Base-by-base conservation (phyloP, 192 early-diverging fungal species). In the Anaeromyces robustus region DNA sequence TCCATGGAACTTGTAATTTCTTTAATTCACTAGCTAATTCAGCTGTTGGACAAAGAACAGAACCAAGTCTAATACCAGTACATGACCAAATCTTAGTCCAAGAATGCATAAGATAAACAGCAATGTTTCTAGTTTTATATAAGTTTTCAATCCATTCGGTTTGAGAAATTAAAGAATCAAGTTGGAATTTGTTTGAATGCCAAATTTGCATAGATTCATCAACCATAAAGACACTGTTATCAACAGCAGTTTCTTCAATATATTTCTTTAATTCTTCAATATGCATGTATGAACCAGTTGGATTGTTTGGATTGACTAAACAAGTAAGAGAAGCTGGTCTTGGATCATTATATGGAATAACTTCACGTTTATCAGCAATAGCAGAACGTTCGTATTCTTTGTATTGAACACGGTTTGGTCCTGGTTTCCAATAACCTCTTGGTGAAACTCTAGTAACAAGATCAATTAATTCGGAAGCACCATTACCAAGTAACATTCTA, bases 161-260 rank as follows among this genome's bases (percentile, higher is more conserved):
- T 87, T 95, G 90, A 79, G 89, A 91, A 78, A 88, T 91, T 82
- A 96, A 87, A n/a, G 94, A 95, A 84, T 96, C 94, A 77, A 88
- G 78, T 43, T 92, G 93, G 88, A 94, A 96, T 77, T 92, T 82
- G 34, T 89, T 82, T 77, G 94, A 94, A 81, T 93, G 91, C 95
- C 95, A 96, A n/a, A 93, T 93, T 86, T 96, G 95, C 95, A 96
- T 96, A 0, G 95, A 96, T 86, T 96, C 95, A 84, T 96, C 95
- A 80, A 96, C 91, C 82, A 96, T 89, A 79, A 93, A 93, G 39
- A 92, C 89, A 59, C 94, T 94, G 32, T 93, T 92, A n/a, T 91
- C 88, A 78, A 89, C 86, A 30, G 92, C 93, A 68, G 94, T 96
- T n/a, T 80, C 85, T 41, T 86, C 81, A 68, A 96, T 93, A 91